These are phyloP conservation scores for Myxozyma sirexii DNA, from an alignment of 805 yeast genomes.

Conservation along the genomic window DNA sequence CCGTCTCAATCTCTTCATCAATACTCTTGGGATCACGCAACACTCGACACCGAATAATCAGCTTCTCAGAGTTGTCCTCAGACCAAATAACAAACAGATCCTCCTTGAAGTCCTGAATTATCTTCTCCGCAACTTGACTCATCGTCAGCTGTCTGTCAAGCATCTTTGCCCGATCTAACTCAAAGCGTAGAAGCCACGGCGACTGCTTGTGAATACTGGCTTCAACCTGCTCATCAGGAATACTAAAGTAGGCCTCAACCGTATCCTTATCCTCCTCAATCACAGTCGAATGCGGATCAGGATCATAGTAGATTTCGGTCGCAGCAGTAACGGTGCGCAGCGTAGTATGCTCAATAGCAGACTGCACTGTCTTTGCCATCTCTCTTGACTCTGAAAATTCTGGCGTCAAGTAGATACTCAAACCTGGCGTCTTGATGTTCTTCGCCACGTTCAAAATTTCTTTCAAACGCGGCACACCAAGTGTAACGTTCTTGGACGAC, in stretches of 20 bases:
- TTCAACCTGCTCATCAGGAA: constrained; percentile 97
- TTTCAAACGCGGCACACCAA: constrained; percentile 97
- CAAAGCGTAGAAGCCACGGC: constrained; percentile 96
- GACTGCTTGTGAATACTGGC: constrained; percentile 91
- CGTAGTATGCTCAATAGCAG: constrained; percentile 96
- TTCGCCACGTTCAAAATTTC: constrained; percentile 98
- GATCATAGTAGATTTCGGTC: constrained; percentile 95
- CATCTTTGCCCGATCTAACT: constrained; percentile 98
- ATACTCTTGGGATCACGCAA: constrained; percentile 92
- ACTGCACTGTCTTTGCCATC: constrained; percentile 90
- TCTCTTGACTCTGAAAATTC: constrained; percentile 87
- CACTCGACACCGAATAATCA: constrained; percentile 96
- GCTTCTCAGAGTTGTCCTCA: constrained; percentile 96
- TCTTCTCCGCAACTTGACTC: constrained; percentile 97
- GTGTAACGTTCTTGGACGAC: constrained; percentile 90
- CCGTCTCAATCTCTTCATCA: constrained; percentile 86
- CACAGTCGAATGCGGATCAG: constrained; percentile 96
- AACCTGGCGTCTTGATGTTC: constrained; percentile 98
- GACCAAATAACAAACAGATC: constrained; percentile 98
- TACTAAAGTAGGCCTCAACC: constrained; percentile 94
- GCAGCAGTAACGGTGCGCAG: constrained; percentile 94
- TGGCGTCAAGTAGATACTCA: constrained; percentile 86
- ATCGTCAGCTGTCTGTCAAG: constrained; percentile 95
- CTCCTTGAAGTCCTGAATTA: constrained; percentile 87
- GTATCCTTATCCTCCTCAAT: constrained; percentile 96